Base-by-base conservation (phyloP, 2,329 filamentous ascomycete species). In the Xylaria multiplex region DNA sequence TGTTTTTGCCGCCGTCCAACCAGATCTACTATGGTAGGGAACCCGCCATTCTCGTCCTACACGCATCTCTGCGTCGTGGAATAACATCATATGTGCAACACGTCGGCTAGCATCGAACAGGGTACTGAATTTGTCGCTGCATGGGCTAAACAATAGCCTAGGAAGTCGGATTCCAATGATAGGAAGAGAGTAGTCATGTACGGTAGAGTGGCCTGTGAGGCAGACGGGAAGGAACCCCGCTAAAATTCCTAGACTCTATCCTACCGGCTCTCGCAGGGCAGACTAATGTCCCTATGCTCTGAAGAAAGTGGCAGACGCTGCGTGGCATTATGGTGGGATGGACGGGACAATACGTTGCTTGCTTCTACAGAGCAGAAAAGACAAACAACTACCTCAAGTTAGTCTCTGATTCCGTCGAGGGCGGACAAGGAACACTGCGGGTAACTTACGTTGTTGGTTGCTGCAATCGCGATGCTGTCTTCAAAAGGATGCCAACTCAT, bases 401-500 rank as follows among this genome's bases (percentile, higher is more conserved):
- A 79, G 75, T 61, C 59, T 40, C 13, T 13, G 19, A 13, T 14
- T 43, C 50, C 37, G 52, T 13, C 8, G 35, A 30, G 9, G 19
- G 24, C 27, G 43, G 13, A 42, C 43, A 30, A 63, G 16, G 27
- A 58, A 49, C 2, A 49, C 40, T 13, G 8, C 35, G 9, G 9
- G 27, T 40, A 16, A 85, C 95, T 91, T 83, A 98, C 96, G 82
- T 99, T 99, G 86, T 99, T 99, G 71, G 96, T 99, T 67, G 96
- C 96, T 73, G 96, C 96, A 84, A 99, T 99, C 64, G 96, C 96
- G 82, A 99, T 99, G 83, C 95, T 98, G 83, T 99, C 95, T 82
- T 99, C 96, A 76, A 96, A 97, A 55, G 96, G 96, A 89, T 99
- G 96, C 96, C 96, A 99, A 83, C 95, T 98, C 96, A 99, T 99